Evolutionary conservation across 2,329 filamentous ascomycete species (phyloP).

Genomic region (Diaporthe sp.): DNA sequence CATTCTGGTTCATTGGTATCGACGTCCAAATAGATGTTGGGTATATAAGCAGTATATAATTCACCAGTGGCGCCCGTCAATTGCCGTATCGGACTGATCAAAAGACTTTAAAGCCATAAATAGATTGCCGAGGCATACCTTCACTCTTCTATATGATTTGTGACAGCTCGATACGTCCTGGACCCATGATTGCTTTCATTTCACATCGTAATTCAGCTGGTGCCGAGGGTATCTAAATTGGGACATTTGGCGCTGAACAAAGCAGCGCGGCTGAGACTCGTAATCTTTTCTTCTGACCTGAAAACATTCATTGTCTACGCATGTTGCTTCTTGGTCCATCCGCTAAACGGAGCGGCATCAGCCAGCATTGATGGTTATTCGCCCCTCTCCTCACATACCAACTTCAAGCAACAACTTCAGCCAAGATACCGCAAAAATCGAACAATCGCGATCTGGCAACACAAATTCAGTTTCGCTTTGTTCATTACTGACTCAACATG

Average conservation of each 20-base stretch:
- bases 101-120: background rate
- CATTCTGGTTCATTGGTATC: no score
- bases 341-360: no score
- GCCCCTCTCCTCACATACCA: background rate
- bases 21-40: no score
- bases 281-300: background rate
- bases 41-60: background rate
- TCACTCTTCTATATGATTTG: background rate
- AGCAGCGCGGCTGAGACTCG: background rate
- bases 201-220: accelerated
- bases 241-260: accelerated
- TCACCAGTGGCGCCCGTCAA: background rate
- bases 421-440: background rate
- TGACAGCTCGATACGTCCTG: background rate
- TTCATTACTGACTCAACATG: background rate
- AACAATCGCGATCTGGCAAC: no score
- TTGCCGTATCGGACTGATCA: background rate
- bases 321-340: background rate
- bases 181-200: background rate
- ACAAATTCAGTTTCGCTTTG: no score
- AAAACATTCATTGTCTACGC: background rate
- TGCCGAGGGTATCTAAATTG: background rate
- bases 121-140: background rate
- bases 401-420: background rate
- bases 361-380: no score